Conservation (phyloP, 805 yeast genomes). For the Starmerella roubikii region DNA sequence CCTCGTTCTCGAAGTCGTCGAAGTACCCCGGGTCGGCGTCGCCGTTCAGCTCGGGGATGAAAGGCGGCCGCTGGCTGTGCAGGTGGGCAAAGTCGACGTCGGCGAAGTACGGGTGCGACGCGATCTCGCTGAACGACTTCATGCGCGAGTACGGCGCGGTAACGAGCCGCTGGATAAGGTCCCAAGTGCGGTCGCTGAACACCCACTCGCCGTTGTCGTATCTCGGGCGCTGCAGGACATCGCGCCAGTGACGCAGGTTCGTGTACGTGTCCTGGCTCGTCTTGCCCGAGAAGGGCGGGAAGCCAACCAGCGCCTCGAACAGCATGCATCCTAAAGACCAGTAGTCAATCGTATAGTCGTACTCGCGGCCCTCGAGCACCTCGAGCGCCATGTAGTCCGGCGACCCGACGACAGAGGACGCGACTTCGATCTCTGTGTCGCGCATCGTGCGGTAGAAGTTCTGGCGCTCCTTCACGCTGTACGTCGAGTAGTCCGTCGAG, state of each 20-base stretch:
- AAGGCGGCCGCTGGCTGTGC: slow-evolving; percentile 72
- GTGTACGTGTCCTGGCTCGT: slow-evolving; percentile 89
- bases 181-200: slow-evolving; percentile 95
- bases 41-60: slow-evolving; percentile 89
- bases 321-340: slow-evolving; percentile 98
- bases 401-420: slow-evolving; percentile 92
- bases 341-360: slow-evolving; percentile 93
- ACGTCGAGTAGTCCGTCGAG: slow-evolving; percentile 30
- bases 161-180: slow-evolving; percentile 60
- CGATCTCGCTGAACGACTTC: slow-evolving; percentile 68
- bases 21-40: slow-evolving; percentile 98
- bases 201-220: slow-evolving; percentile 84
- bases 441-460: slow-evolving; percentile 67
- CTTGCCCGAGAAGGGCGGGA: slow-evolving; percentile 93
- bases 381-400: slow-evolving; percentile 99
- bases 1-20: slow-evolving; percentile 93
- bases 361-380: slow-evolving; percentile 83
- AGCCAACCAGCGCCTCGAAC: slow-evolving; percentile 90
- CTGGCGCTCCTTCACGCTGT: slow-evolving; percentile 78
- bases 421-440: slow-evolving; percentile 61
- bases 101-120: slow-evolving; percentile 62
- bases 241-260: slow-evolving; percentile 85
- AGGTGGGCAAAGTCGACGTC: slow-evolving; percentile 70
- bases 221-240: slow-evolving; percentile 76
- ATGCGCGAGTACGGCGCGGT: slow-evolving; percentile 66